phyloP scores from a whole-genome alignment of 2,329 filamentous ascomycete genomes.

The Cryphonectria radicalis region DNA sequence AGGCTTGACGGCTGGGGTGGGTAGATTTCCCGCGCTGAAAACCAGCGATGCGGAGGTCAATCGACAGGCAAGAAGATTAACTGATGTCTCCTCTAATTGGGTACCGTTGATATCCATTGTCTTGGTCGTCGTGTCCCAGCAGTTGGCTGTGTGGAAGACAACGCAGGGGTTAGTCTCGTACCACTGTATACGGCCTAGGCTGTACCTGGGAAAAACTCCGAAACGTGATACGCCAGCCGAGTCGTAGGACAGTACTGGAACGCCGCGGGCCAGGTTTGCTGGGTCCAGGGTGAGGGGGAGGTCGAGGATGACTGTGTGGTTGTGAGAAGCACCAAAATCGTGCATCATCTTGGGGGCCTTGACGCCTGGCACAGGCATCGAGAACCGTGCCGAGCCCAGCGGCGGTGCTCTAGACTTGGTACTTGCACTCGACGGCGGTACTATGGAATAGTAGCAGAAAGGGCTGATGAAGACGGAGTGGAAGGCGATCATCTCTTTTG shows the following conservation, averaged over 20 bases:
- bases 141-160: constrained; percentile 74
- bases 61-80: constrained; percentile 69
- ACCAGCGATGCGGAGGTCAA: constrained; percentile 68
- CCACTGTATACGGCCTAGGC: constrained; percentile 63
- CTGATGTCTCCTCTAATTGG: constrained; percentile 42
- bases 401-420: constrained; percentile 18
- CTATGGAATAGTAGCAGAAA: constrained; percentile 67
- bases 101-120: constrained; percentile 33
- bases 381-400: constrained; percentile 43
- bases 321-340: constrained; percentile 70
- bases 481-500: constrained; percentile 69
- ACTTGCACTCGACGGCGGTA: constrained; percentile 29
- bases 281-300: constrained; percentile 69
- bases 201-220: constrained; percentile 67
- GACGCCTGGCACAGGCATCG: constrained; percentile 63
- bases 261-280: constrained; percentile 59
- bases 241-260: constrained; percentile 64
- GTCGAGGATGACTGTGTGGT: constrained; percentile 70
- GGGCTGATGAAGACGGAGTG: constrained; percentile 69
- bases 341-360: constrained; percentile 74
- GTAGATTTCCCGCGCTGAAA: constrained; percentile 67
- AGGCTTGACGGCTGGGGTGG: constrained; percentile 51
- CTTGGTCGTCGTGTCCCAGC: constrained; percentile 58
- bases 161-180: constrained; percentile 70
- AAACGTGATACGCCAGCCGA: constrained; percentile 62